These are phyloP conservation scores for Quillaja saponaria DNA, from an alignment of 306 rosid species.

Conservation along the genomic window DNA sequence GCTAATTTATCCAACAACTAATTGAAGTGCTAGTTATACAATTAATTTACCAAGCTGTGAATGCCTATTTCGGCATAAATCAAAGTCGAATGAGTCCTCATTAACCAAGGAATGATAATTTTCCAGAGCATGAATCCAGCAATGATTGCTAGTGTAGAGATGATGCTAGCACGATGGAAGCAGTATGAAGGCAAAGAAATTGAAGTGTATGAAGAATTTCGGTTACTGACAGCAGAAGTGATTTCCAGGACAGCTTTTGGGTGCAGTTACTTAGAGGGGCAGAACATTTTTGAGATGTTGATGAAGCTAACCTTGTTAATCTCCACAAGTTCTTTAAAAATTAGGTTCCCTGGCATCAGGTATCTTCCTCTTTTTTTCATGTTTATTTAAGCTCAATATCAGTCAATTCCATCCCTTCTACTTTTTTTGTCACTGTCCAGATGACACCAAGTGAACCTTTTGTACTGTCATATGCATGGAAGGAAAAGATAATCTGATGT, in stretches of 20 bases:
- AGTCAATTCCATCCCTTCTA: no score
- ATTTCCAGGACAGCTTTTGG: constrained; percentile 32
- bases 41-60: no score
- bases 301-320: constrained; percentile 3
- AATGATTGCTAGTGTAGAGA: constrained; percentile 27
- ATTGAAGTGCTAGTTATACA: no score
- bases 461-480: no score
- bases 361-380: background rate
- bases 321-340: constrained; percentile 1
- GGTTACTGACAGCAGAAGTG: constrained; percentile 32
- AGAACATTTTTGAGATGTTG: constrained; percentile 25
- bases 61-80: no score
- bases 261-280: constrained; percentile 31
- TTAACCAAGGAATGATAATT: background rate
- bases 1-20: no score
- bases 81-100: no score
- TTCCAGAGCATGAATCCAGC: constrained; percentile 18
- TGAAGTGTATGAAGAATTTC: constrained; percentile 31
- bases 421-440: no score
- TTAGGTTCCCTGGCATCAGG: constrained; percentile 28
- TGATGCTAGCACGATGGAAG: constrained; percentile 28
- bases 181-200: constrained; percentile 27
- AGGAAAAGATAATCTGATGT: no score
- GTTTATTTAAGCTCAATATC: no score
- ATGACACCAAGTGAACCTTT: no score